Percentiles rank a stretch among this genome's conserved stretches.
phyloP scores from a whole-genome alignment of 805 yeast genomes.

The Nakazawaea laoshanensis region DNA sequence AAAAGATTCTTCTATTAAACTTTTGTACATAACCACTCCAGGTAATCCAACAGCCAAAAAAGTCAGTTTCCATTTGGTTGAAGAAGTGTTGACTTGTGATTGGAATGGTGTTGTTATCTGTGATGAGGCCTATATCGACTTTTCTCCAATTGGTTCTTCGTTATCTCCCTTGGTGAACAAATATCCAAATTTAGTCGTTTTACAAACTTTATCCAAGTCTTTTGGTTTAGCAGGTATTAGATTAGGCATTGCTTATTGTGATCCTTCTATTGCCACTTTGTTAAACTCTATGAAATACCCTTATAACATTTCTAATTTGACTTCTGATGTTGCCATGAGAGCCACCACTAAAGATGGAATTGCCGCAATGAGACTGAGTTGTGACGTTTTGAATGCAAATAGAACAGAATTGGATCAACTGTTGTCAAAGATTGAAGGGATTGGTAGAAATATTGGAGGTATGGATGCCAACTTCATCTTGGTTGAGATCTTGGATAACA shows the following conservation, averaged over 20 bases:
- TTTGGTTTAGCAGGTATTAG: slow-evolving; percentile 96
- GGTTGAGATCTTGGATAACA: slow-evolving; percentile 54
- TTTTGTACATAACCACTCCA: slow-evolving; percentile 85
- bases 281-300: slow-evolving; percentile 94
- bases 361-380: slow-evolving; percentile 46
- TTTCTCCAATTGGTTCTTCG: slow-evolving; percentile 60
- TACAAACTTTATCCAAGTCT: slow-evolving; percentile 90
- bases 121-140: slow-evolving; percentile 95
- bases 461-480: slow-evolving; percentile 80
- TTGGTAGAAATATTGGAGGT: slow-evolving; percentile 77
- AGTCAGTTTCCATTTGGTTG: slow-evolving; percentile 40
- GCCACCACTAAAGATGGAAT: slow-evolving; percentile 60
- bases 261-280: slow-evolving; percentile 49
- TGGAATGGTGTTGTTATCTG: slow-evolving; percentile 79
- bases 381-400: slow-evolving; percentile 42
- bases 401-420: slow-evolving; percentile 44
- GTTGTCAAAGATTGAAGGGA: slow-evolving; percentile 47
- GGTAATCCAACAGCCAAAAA: slow-evolving; percentile 90
- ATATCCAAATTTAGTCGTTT: slow-evolving; percentile 74
- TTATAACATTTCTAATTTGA: slow-evolving; percentile 78
- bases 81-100: slow-evolving; percentile 33
- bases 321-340: slow-evolving; percentile 67
- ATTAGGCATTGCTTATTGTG: slow-evolving; percentile 71
- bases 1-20: slow-evolving; percentile 55
- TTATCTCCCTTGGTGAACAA: slow-evolving; percentile 70